Evolutionary conservation across 2,329 filamentous ascomycete species (phyloP).

Genomic region (Fusarium marasasianum): DNA sequence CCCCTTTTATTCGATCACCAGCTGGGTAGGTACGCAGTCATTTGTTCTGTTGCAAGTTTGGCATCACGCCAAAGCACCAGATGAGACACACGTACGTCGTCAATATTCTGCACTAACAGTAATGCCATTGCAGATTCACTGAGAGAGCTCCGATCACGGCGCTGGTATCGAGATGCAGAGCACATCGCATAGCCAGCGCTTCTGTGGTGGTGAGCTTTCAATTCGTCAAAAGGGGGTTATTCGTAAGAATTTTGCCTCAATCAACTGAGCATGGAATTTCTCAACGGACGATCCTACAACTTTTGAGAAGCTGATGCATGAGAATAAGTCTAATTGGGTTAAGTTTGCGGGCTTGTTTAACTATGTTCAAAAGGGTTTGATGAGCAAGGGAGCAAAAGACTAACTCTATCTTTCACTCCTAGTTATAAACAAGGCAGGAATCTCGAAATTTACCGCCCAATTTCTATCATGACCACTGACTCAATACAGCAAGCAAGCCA

Average conservation of each 20-base stretch:
- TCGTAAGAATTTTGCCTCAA: background rate
- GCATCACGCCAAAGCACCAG: background rate
- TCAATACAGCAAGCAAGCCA: background rate
- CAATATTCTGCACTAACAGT: background rate
- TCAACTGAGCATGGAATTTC: background rate
- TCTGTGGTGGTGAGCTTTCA: background rate
- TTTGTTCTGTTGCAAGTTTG: background rate
- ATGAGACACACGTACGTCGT: background rate
- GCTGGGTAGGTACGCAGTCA: background rate
- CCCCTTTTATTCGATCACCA: background rate
- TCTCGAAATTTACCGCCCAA: background rate
- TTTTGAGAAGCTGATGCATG: background rate
- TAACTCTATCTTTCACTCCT: background rate
- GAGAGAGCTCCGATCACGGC: background rate
- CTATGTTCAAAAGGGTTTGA: background rate
- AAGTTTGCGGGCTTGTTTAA: background rate
- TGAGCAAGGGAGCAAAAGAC: background rate
- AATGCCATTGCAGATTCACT: background rate
- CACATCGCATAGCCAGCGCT: too few species aligned
- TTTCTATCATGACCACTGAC: background rate
- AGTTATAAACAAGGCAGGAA: background rate
- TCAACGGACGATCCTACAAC: background rate
- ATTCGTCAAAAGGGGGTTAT: background rate
- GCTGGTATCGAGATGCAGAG: background rate
- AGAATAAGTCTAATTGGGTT: constrained; percentile 3